Evolutionary conservation across 2,329 filamentous ascomycete genomes (phyloP), one percentile per base, ranked within the genome.

Genomic region (Stagonosporopsis vannaccii): DNA sequence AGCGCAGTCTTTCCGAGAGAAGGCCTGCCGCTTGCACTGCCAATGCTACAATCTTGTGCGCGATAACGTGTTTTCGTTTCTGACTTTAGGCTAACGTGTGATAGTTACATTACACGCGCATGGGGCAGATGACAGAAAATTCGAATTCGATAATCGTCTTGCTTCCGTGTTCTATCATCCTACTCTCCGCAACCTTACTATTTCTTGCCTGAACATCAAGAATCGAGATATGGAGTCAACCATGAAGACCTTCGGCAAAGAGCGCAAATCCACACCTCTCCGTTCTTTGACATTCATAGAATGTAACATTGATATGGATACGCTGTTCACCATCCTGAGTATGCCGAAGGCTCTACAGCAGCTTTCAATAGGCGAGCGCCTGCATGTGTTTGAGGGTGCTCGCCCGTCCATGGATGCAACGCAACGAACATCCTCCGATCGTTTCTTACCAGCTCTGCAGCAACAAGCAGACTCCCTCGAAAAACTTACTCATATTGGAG

Each of bases 171-270:
- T 76, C 32, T 59, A 65, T 19, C 72, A 75, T 51, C 73, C 73
- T 2, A 72, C 70, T 4, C 55, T 76, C 6, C 67, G 65, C 2
- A 48, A 62, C 1, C 67, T 76, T 20, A 72, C 64, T 1, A 51
- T 76, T n/a, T 75, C 73, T 7, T 76, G 73, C 45, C 52, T 68
- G 42, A 67, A 76, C 36, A 70, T 76, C 9, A 61, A 70, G 11
- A 42, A 60, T 9, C 46, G 43, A 20, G 41, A 63, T 22, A 56
- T 56, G 53, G 53, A 56, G 35, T 51, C 53, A 23, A 51, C 53
- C 4, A 51, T 56, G 20, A 30, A 43, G 20, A 51, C 47, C n/a
- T 56, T 51, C 25, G 43, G 37, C 4, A 56, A 51, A 15, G 62
- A 67, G 28, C 60, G 40, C 17, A 67, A 63, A 44, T 66, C 68